Conservation (phyloP, 2,329 filamentous ascomycete species). For the Botrytis cinerea region DNA sequence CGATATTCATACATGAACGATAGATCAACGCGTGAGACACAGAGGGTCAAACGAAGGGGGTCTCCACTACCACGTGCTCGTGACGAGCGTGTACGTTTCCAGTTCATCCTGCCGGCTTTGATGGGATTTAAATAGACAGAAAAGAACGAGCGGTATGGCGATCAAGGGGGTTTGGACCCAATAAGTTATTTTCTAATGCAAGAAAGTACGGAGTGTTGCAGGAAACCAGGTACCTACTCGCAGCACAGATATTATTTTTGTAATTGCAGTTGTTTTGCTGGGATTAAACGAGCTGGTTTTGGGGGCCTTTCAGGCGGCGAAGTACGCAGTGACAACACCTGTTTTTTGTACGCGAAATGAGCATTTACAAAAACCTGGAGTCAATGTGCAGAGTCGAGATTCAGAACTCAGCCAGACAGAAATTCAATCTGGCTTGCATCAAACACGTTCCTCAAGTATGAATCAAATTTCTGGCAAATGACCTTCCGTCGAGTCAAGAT, state of each 20-base stretch:
- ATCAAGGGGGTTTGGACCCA: background rate
- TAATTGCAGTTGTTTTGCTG: background rate
- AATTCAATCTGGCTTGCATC: background rate
- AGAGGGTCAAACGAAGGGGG: background rate
- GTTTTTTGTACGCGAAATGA: background rate
- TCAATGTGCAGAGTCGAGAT: background rate
- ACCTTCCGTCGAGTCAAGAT: background rate
- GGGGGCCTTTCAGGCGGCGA: background rate
- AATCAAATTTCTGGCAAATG: background rate
- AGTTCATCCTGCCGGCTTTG: background rate
- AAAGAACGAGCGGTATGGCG: background rate
- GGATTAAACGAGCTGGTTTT: background rate
- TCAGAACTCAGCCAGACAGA: background rate
- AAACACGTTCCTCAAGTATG: background rate
- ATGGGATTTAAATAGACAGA: background rate
- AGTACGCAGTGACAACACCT: background rate
- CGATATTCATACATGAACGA: background rate
- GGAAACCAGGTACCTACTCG: background rate
- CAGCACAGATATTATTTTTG: background rate
- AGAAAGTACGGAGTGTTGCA: background rate
- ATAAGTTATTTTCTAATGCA: background rate
- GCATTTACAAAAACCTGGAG: background rate
- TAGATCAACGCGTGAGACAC: background rate
- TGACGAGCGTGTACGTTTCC: background rate
- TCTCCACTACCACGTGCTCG: background rate